phyloP scores from a whole-genome alignment of 257 asterid genomes.

The Gynochthodes officinalis region DNA sequence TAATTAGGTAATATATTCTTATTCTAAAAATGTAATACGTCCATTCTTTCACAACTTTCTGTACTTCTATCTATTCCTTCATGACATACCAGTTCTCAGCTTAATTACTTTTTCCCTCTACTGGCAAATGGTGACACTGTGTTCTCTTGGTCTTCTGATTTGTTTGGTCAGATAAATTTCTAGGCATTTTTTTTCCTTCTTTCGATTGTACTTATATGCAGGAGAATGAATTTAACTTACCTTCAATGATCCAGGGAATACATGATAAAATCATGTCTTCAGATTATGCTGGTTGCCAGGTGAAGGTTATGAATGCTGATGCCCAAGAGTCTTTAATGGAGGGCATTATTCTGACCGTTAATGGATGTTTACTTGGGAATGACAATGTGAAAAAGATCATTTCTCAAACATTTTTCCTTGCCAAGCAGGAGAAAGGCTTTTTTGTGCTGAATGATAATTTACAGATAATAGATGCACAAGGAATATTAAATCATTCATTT shows the following conservation, averaged over 20 bases:
- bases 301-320: conserved; percentile 29
- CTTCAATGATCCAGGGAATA: conserved; percentile 45
- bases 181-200: not conserved
- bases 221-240: not conserved
- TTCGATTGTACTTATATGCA: not conserved
- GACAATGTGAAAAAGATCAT: conserved; percentile 33
- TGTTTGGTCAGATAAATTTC: not conserved
- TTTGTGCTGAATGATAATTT: conserved; percentile 63
- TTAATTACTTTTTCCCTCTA: not conserved
- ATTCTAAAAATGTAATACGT: too few species aligned
- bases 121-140: not conserved
- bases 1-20: too few species aligned
- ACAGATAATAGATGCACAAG: conserved; percentile 21
- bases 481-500: conserved; percentile 1
- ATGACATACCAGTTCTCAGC: not conserved
- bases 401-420: conserved; percentile 59
- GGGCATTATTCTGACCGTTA: conserved; percentile 47
- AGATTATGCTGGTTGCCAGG: conserved; percentile 31
- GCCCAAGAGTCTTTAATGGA: conserved; percentile 45
- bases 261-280: conserved; percentile 50
- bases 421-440: conserved; percentile 46
- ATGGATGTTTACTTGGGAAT: conserved; percentile 33
- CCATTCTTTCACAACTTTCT: too few species aligned
- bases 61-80: not conserved
- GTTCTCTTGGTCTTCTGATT: not conserved